Evolutionary conservation across 2,329 filamentous ascomycete species (phyloP).

Genomic region (Alternaria gaisen): DNA sequence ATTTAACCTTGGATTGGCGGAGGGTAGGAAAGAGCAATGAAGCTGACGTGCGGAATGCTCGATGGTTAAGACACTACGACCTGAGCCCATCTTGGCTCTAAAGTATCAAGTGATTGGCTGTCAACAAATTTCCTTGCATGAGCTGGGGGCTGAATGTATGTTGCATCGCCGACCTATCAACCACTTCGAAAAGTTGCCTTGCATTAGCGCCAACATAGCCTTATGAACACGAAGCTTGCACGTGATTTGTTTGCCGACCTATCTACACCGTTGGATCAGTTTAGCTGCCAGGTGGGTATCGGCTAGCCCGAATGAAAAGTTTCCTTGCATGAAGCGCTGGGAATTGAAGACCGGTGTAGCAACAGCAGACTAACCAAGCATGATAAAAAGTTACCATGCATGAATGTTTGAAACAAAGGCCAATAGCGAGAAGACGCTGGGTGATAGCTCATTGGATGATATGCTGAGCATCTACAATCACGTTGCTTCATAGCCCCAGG

Average conservation of each 20-base stretch:
- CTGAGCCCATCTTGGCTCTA: not conserved
- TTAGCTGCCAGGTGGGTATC: not conserved
- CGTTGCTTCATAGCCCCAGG: rapidly evolving
- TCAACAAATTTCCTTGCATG: not conserved
- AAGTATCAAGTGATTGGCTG: not conserved
- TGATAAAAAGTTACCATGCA: not conserved
- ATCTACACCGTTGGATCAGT: not conserved
- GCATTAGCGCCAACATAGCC: not conserved
- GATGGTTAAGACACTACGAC: not conserved
- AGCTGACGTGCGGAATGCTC: not conserved
- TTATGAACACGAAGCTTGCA: not conserved
- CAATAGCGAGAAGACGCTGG: not conserved
- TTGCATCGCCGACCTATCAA: not conserved
- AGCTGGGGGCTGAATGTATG: not conserved
- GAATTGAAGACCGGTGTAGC: not conserved
- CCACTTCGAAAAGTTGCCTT: not conserved
- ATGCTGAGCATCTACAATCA: rapidly evolving
- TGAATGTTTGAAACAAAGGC: not conserved
- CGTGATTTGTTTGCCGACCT: not conserved
- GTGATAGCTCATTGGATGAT: not conserved
- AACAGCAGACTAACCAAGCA: not conserved
- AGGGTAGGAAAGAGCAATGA: not conserved
- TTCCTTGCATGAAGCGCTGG: not conserved
- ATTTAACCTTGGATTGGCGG: not conserved
- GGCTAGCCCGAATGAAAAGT: not conserved